These are phyloP conservation scores for Eucalyptus globulus DNA, from an alignment of 345 rosid species.

Conservation along the genomic window DNA sequence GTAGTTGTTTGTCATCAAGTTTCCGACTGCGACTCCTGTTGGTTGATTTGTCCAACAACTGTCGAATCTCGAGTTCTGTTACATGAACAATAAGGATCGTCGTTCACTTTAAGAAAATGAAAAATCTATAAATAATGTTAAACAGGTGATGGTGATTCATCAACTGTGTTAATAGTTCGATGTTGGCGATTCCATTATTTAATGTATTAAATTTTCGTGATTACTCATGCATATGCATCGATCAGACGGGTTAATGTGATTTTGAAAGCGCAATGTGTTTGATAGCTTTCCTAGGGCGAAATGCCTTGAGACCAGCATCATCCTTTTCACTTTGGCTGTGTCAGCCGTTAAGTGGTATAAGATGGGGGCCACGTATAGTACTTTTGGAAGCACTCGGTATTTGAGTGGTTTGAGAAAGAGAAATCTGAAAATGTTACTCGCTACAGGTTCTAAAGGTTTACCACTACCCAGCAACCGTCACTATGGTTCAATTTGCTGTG, in stretches of 20 bases:
- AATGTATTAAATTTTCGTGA: background rate
- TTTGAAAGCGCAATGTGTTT: background rate
- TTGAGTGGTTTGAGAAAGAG: background rate
- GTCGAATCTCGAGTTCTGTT: background rate
- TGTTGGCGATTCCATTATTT: background rate
- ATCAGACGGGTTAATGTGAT: background rate
- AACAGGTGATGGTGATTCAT: background rate
- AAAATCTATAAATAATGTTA: background rate
- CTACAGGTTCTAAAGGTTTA: conserved; percentile 78
- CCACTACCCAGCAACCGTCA: conserved; percentile 66
- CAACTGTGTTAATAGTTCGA: background rate
- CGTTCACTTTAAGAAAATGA: background rate
- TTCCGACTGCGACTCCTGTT: background rate
- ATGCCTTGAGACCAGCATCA: background rate
- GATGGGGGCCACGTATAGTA: background rate
- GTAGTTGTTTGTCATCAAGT: background rate
- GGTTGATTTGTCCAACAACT: background rate
- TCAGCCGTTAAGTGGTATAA: background rate
- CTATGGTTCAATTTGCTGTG: conserved; percentile 64
- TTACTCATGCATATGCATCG: background rate
- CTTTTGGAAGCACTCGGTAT: background rate
- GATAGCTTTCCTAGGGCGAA: background rate
- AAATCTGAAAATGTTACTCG: background rate
- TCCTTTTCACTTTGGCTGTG: background rate
- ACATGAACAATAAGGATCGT: background rate